These are phyloP conservation scores for Pistacia atlantica DNA, from an alignment of 345 rosid genomes.

Conservation along the genomic window DNA sequence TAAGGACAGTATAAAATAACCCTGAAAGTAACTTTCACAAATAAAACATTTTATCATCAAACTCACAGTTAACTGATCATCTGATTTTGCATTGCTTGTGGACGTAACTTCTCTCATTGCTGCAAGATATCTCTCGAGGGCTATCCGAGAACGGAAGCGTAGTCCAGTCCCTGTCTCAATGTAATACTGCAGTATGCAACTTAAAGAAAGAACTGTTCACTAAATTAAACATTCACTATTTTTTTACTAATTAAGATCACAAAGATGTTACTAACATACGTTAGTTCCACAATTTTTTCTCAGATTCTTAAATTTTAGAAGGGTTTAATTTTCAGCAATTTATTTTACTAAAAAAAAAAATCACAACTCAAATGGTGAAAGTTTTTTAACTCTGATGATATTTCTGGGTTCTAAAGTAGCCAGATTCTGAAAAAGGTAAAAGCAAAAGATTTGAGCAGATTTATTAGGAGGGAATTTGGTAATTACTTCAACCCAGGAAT, in stretches of 20 bases:
- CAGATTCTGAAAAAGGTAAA: neutral
- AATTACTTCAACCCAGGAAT: neutral
- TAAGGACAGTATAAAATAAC: neutral
- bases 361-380: neutral
- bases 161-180: slow-evolving; percentile 43
- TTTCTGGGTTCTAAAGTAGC: neutral
- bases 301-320: neutral
- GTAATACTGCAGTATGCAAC: slow-evolving; percentile 35
- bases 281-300: neutral
- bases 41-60: neutral
- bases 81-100: slow-evolving; percentile 16
- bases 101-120: slow-evolving; percentile 7
- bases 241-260: neutral
- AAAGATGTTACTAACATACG: neutral
- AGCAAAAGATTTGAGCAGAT: neutral
- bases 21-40: neutral
- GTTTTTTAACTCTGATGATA: neutral
- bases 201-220: neutral
- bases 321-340: neutral
- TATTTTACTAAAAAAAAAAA: neutral
- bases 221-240: neutral
- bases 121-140: slow-evolving; percentile 35
- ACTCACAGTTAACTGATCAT: slow-evolving; percentile 18
- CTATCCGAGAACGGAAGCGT: slow-evolving; percentile 30
- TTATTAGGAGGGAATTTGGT: neutral